Conservation (phyloP, 2,329 filamentous ascomycete genomes). For the Fusarium xylarioides region DNA sequence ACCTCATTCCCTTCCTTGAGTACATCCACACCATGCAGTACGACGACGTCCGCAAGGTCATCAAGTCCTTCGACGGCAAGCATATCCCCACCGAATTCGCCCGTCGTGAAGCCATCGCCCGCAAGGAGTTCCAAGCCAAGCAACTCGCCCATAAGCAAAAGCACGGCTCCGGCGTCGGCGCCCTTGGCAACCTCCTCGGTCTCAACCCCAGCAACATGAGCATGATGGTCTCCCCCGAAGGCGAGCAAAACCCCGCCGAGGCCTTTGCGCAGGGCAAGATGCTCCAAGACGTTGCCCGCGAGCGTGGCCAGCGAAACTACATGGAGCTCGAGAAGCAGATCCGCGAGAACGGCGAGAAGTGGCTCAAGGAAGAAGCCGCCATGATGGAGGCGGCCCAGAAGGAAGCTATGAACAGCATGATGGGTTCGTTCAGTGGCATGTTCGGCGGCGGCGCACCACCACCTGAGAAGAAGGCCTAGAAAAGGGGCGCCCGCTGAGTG, state of each 20-base stretch:
- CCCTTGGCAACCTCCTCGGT: constrained; percentile 77
- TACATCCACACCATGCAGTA: constrained; percentile 96
- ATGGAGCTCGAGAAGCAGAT: constrained; percentile 90
- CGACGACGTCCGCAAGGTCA: constrained; percentile 82
- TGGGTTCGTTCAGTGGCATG: constrained; percentile 68
- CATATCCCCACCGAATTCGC: constrained; percentile 92
- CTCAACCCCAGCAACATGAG: constrained; percentile 76
- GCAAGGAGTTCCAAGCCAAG: constrained; percentile 85
- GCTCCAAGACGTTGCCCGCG: constrained; percentile 92
- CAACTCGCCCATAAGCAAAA: constrained; percentile 71
- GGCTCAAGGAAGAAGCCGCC: constrained; percentile 91
- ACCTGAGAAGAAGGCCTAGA: constrained; percentile 39
- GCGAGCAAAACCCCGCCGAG: constrained; percentile 76
- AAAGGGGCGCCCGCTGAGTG: neutral
- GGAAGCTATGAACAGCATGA: constrained; percentile 93
- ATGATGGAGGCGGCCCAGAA: constrained; percentile 89
- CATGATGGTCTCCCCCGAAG: constrained; percentile 67
- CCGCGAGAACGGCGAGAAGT: constrained; percentile 90
- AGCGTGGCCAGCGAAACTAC: constrained; percentile 91
- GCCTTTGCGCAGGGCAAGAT: constrained; percentile 94
- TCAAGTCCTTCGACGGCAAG: constrained; percentile 89
- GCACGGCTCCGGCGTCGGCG: constrained; percentile 69
- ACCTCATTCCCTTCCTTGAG: constrained; percentile 94
- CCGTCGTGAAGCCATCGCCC: constrained; percentile 83
- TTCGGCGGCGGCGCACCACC: constrained; percentile 36